Percentiles rank a stretch among this genome's conserved stretches.
These are phyloP conservation scores for Prosopis cineraria DNA, from an alignment of 306 rosid genomes.

Conservation along the genomic window DNA sequence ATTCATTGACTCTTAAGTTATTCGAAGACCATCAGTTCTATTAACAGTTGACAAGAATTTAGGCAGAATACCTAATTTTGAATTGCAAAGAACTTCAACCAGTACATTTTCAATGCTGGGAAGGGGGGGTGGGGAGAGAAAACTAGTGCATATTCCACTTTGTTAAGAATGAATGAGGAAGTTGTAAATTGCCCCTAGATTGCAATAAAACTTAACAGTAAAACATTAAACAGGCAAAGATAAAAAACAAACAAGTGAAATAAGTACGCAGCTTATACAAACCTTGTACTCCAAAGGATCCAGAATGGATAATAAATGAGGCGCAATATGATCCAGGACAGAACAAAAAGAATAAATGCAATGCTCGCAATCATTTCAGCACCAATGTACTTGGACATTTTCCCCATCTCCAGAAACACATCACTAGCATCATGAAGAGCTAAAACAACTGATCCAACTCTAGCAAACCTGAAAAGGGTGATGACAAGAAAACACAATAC, in stretches of 20 bases:
- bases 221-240: slow-evolving; percentile 8
- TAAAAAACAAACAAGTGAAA: slow-evolving; percentile 11
- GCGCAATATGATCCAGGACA: slow-evolving; percentile 91
- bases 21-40: background rate
- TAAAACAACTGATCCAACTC: slow-evolving; percentile 92
- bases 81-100: background rate
- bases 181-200: slow-evolving; percentile 10
- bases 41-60: background rate
- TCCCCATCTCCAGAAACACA: slow-evolving; percentile 94
- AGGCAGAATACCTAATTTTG: slow-evolving; percentile 9
- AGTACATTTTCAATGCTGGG: slow-evolving; percentile 18
- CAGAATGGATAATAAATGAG: slow-evolving; percentile 98
- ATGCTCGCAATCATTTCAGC: slow-evolving; percentile 80
- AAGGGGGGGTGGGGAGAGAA: too few species aligned
- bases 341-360: slow-evolving; percentile 84
- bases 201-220: slow-evolving; percentile 2
- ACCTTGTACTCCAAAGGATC: slow-evolving; percentile 99
- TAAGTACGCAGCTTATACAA: slow-evolving; percentile 36
- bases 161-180: slow-evolving; percentile 24
- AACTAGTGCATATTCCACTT: slow-evolving; percentile 10
- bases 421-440: slow-evolving; percentile 98
- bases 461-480: slow-evolving; percentile 77
- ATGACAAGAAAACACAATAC: slow-evolving; percentile 37
- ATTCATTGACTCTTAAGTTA: background rate
- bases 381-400: slow-evolving; percentile 96